Evolutionary conservation across 441 rosid genomes (phyloP).

Genomic region (Jatropha multifida): DNA sequence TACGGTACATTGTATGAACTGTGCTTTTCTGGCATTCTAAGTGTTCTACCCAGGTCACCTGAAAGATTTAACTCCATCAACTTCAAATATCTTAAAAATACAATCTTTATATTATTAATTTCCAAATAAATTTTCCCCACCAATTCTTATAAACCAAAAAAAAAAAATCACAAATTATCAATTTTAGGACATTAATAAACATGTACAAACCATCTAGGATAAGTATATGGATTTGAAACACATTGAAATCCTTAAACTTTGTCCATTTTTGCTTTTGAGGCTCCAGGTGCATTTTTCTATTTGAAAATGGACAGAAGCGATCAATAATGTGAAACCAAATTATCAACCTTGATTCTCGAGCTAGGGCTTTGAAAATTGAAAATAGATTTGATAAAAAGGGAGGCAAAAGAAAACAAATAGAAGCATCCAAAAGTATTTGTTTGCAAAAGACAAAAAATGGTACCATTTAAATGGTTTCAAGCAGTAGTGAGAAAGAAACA

Average conservation of each 20-base stretch:
- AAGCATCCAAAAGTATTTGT: background rate
- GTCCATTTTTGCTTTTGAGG: no score
- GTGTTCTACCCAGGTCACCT: slow-evolving; percentile 97
- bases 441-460: background rate
- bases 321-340: background rate
- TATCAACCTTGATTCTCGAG: background rate
- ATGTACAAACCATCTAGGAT: background rate
- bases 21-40: slow-evolving; percentile 72
- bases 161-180: background rate
- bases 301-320: background rate
- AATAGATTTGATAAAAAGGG: no score
- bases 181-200: no score
- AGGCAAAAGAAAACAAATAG: no score
- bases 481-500: background rate
- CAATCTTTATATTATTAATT: no score
- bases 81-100: background rate
- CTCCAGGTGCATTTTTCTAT: no score
- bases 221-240: background rate
- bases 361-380: background rate
- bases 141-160: background rate
- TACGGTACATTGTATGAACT: slow-evolving; percentile 71
- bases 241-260: no score
- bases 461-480: background rate
- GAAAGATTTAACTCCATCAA: slow-evolving; percentile 1
- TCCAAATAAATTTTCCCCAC: no score